phyloP scores from a whole-genome alignment of 1,139 yeast genomes.

The Diutina catenulata region DNA sequence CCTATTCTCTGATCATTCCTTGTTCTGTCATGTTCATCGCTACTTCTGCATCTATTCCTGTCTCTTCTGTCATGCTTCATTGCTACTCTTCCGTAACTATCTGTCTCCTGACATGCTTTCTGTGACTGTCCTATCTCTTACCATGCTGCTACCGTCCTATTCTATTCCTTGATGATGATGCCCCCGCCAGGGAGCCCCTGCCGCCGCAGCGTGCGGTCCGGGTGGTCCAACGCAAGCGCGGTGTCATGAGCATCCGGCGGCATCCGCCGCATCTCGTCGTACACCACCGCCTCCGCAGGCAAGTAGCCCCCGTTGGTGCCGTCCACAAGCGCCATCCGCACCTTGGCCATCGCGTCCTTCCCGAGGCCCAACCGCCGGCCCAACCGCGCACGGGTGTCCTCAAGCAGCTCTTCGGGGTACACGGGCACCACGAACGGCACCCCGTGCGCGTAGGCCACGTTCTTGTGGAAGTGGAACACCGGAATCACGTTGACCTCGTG shows the following conservation, averaged over 20 bases:
- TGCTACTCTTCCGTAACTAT: not conserved
- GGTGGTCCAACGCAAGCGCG: slow-evolving; percentile 72
- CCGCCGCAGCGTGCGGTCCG: slow-evolving; percentile 53
- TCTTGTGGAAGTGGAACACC: slow-evolving; percentile 66
- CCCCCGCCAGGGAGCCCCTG: slow-evolving; percentile 28
- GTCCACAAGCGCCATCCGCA: slow-evolving; percentile 51
- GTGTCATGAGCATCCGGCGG: slow-evolving; percentile 24
- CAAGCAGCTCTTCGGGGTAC: slow-evolving; percentile 50
- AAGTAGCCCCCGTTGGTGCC: slow-evolving; percentile 31
- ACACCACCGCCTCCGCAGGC: slow-evolving; percentile 39
- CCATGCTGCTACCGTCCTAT: not conserved
- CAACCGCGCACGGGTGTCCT: slow-evolving; percentile 57
- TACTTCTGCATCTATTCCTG: not conserved
- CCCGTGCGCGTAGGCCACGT: slow-evolving; percentile 66
- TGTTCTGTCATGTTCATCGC: not conserved
- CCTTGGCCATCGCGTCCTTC: slow-evolving; percentile 65
- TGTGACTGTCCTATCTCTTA: not conserved
- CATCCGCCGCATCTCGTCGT: slow-evolving; percentile 38
- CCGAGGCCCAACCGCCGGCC: slow-evolving; percentile 64
- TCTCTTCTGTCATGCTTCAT: not conserved
- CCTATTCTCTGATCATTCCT: not conserved
- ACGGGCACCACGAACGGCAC: slow-evolving; percentile 72
- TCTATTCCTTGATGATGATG: not conserved
- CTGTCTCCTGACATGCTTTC: not conserved
- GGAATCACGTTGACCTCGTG: slow-evolving; percentile 31